Conservation (phyloP, 2,329 filamentous ascomycete species). For the Graphilbum ipis-grandicollis region DNA sequence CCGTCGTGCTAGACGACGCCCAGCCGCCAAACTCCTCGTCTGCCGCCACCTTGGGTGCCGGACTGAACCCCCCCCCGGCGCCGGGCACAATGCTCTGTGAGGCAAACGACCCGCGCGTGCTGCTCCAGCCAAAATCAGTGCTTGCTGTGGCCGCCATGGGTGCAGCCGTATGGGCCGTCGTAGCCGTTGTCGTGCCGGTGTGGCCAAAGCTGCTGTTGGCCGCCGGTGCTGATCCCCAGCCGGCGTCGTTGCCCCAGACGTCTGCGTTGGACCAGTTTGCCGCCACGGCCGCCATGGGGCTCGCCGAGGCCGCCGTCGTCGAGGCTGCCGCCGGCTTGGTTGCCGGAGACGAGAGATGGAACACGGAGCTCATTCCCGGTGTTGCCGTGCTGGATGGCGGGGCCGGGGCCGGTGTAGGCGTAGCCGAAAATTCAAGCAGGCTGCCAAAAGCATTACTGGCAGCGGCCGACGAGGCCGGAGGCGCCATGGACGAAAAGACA, state of each 20-base stretch:
- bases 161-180: not conserved
- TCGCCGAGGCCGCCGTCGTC: constrained; percentile 20
- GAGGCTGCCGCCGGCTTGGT: constrained; percentile 15
- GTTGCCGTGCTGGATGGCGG: constrained; percentile 18
- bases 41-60: constrained; percentile 53
- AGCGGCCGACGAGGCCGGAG: constrained; percentile 15
- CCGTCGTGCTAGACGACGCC: constrained; percentile 59
- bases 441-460: constrained; percentile 16
- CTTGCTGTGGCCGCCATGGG: constrained; percentile 26
- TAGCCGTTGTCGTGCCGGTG: not conserved
- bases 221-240: constrained; percentile 55
- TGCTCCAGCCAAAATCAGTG: constrained; percentile 43
- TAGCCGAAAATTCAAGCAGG: constrained; percentile 58
- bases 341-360: constrained; percentile 53
- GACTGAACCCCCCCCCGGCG: constrained; percentile 46
- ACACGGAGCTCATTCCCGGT: constrained; percentile 44
- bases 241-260: constrained; percentile 72
- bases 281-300: constrained; percentile 19
- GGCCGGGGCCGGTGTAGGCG: constrained; percentile 23
- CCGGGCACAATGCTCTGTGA: constrained; percentile 44
- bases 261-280: constrained; percentile 36
- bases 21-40: constrained; percentile 96
- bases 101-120: constrained; percentile 27
- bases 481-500: constrained; percentile 11
- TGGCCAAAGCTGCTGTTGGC: no score